Base-by-base conservation (phyloP, 2,329 filamentous ascomycete species). In the Fusarium sp. region DNA sequence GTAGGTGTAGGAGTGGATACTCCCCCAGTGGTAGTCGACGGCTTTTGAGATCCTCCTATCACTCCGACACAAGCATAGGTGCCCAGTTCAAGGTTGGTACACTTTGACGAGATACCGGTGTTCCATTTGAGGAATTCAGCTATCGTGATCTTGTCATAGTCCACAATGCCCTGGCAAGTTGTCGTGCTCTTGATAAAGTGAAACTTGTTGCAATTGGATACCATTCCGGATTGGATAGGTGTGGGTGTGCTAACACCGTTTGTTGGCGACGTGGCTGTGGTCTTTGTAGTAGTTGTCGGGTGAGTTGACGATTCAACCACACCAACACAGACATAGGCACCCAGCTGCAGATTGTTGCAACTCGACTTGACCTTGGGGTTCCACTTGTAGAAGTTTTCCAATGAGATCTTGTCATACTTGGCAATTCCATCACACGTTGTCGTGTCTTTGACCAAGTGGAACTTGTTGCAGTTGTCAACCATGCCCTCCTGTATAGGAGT, bases 181-280 rank as follows among this genome's bases (percentile, higher is more conserved):
- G 56, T 55, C 6, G 23, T 61, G 2, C 26, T 23, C 10, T 23
- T n/a, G 8, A 61, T 15, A 8, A 37, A n/a, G n/a, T 64, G 42
- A 12, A 54, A 64, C n/a, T 60, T 61, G 13, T 64, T 61, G 23
- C 48, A 55, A 15, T 60, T 60, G n/a, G 55, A 53, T 1, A 41
- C 38, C 38, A 41, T 41, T 20, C 38, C 38, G 12, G 38, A n/a
- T 20, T 41, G 38, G 12, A 41, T 41, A 41, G 38, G 13, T 20
- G 38, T 41, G 38, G 38, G 38, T 7, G 38, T 41, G n/a, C 18
- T 41, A 20, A 41, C n/a, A 14, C 38, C 38, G 7, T 41, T 41
- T 20, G 18, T 20, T 20, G 38, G n/a, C 11, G 18, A 20, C n/a
- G 18, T 41, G 12, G 38, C n/a, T n/a, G 38, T 41, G 18, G 38